These are phyloP conservation scores for Cyberlindnera euphorbiiphila DNA, from an alignment of 805 yeast genomes.

Conservation along the genomic window DNA sequence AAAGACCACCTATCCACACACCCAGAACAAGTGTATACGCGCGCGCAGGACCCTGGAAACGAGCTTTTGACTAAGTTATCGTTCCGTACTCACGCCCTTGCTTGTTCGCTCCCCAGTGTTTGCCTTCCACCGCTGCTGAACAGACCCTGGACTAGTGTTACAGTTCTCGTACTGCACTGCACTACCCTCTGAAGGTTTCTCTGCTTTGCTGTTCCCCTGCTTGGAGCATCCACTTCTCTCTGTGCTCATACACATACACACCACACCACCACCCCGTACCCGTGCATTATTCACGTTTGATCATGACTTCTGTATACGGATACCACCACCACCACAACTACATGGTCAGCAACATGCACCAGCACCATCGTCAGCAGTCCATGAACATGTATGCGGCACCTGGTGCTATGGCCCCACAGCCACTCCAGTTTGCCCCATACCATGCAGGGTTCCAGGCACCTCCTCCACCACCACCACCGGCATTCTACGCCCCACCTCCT, in stretches of 20 bases:
- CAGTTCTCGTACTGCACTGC: too few relatives aligned
- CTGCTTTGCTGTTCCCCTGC: too few relatives aligned
- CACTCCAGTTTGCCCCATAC: slow-evolving; percentile 1
- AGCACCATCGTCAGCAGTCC: slow-evolving; percentile 4
- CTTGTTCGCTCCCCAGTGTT: background rate
- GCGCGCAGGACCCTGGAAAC: slow-evolving; percentile 12
- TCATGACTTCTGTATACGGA: slow-evolving; percentile 24
- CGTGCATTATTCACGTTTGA: slow-evolving; percentile 6
- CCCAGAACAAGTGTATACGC: background rate
- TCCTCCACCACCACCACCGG: slow-evolving; percentile 4
- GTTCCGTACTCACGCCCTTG: slow-evolving; percentile 18
- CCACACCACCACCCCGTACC: background rate
- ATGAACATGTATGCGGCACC: slow-evolving; percentile 9
- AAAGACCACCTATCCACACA: background rate
- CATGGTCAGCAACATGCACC: slow-evolving; percentile 5
- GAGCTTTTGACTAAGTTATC: slow-evolving; percentile 44
- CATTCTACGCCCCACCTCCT: slow-evolving; percentile 9
- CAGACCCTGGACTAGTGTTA: too few relatives aligned
- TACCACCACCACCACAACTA: slow-evolving; percentile 20
- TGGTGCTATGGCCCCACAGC: slow-evolving; percentile 2
- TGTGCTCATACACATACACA: background rate
- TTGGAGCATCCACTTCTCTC: background rate
- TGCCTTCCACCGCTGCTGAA: too few relatives aligned
- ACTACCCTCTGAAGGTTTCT: too few relatives aligned
- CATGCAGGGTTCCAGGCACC: slow-evolving; percentile 7